phyloP scores from a whole-genome alignment of 495 filamentous ascomycete species.

The Talaromyces stipitatus region DNA sequence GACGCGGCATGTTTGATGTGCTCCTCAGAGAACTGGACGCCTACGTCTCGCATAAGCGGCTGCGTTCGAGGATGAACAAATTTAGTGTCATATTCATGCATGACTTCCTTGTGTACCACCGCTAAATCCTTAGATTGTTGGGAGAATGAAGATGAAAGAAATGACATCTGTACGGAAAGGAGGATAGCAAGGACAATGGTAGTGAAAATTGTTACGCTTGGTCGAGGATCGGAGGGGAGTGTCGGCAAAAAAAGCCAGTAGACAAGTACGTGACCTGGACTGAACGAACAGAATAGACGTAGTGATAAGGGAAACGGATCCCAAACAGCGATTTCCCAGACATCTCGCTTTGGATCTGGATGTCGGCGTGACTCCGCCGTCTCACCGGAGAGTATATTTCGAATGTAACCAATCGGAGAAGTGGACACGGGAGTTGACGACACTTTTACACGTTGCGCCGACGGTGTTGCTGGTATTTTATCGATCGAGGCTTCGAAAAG shows the following conservation, averaged over 20 bases:
- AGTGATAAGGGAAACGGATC: conserved; percentile 80
- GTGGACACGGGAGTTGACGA: conserved; percentile 74
- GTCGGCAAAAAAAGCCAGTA: conserved; percentile 84
- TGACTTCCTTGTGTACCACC: conserved; percentile 81
- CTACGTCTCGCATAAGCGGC: conserved; percentile 73
- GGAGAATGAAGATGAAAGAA: conserved; percentile 61
- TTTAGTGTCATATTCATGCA: conserved; percentile 94
- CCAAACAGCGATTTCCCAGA: conserved; percentile 94
- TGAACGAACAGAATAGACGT: conserved; percentile 82
- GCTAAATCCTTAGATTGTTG: conserved; percentile 80
- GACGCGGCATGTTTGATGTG: conserved; percentile 31
- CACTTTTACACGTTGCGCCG: conserved; percentile 81
- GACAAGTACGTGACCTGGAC: conserved; percentile 81
- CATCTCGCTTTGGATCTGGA: conserved; percentile 76
- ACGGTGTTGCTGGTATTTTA: conserved; percentile 65
- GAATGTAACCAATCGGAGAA: conserved; percentile 73
- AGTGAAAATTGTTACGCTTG: conserved; percentile 78
- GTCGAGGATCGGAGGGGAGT: conserved; percentile 61
- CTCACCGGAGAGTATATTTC: conserved; percentile 51
- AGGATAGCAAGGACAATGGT: conserved; percentile 63
- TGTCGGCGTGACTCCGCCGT: conserved; percentile 69
- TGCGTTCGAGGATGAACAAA: conserved; percentile 87
- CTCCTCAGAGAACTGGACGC: conserved; percentile 55
- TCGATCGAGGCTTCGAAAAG: conserved; percentile 85
- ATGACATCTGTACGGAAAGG: conserved; percentile 68